These are phyloP conservation scores for Penicillium nucicola DNA, from an alignment of 495 filamentous ascomycete species.

Conservation along the genomic window DNA sequence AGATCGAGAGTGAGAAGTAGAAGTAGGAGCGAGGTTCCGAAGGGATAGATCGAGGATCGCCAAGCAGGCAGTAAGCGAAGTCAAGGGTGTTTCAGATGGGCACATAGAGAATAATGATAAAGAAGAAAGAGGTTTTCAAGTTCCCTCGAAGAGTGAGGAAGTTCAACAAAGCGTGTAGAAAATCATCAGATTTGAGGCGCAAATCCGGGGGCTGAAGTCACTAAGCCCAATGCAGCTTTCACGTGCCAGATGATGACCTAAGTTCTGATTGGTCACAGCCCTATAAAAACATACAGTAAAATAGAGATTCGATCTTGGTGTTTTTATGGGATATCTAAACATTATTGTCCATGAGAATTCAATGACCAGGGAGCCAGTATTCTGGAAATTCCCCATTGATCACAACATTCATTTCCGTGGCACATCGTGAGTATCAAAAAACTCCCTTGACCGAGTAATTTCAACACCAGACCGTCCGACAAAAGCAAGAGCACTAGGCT, in stretches of 20 bases:
- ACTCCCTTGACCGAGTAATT: slow-evolving; percentile 49
- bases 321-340: no score
- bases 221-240: slow-evolving; percentile 21
- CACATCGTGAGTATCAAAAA: slow-evolving; percentile 37
- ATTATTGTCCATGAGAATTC: no score
- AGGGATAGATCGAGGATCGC: slow-evolving; percentile 15
- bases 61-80: slow-evolving; percentile 29
- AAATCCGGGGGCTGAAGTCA: slow-evolving; percentile 22
- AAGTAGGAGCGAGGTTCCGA: slow-evolving; percentile 9
- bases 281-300: no score
- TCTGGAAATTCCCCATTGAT: neutral
- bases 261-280: slow-evolving; percentile 5
- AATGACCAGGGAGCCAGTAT: no score
- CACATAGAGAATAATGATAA: slow-evolving; percentile 34
- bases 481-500: slow-evolving; percentile 57
- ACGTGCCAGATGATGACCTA: slow-evolving; percentile 19
- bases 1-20: slow-evolving; percentile 8
- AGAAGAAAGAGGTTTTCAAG: neutral
- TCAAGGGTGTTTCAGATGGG: slow-evolving; percentile 35
- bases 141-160: slow-evolving; percentile 13
- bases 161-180: slow-evolving; percentile 10
- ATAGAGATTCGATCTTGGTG: no score
- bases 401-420: slow-evolving; percentile 1
- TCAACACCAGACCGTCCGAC: slow-evolving; percentile 54
- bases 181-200: slow-evolving; percentile 19